Evolutionary conservation across 371 early-diverging fungal genomes (phyloP), one percentile per base, ranked within the genome.

Genomic region (Mortierella sp.): DNA sequence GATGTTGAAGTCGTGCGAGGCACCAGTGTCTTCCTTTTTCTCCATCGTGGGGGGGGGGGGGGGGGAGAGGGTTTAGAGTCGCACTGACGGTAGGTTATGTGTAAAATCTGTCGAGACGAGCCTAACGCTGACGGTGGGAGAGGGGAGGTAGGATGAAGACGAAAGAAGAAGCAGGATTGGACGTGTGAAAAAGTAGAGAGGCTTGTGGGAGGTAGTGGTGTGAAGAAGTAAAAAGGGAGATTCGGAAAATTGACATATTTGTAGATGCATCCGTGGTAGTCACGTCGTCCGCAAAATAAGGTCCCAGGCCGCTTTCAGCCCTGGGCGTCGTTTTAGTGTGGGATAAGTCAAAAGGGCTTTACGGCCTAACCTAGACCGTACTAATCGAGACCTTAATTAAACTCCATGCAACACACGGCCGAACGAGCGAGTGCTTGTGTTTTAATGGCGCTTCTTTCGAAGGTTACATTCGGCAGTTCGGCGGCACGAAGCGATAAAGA

Each of bases 1-100:
- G 75, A 74, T 1, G 39, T 68, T 68, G 74, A 0, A 2, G 69
- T 67, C 48, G 71, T 63, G 34, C 44, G 52, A 73, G 47, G 67
- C 14, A 44, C 43, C 19, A 37, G 40, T 1, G 26, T 58, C 47
- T 61, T 73, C 68, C 48, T 8, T 65, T 41, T 73, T 73, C 68
- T 73, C 74, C 74, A 73, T 73, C 22, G 47, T 73, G 37, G 41
- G 45, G 37, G 52, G 55, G 10, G n/a, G 69, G 1, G 64, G 22
- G 47, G 7, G 50, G 24, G 50, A 40, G 5, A 44, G 66, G n/a
- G 65, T 22, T 63, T 63, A 63, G 63, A 63, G 64, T 39, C 64
- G 64, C 64, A 64, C 40, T 64, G 40, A 63, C 11, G 44, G 44
- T 37, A 43, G 22, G 52, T 26, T 24, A 26, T 52, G 43, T 40